A percentile compares a stretch with the other conserved stretches of the same genome.
These are phyloP conservation scores for Lentinula guzmanii DNA, from an alignment of 768 basidiomycete species.

Conservation along the genomic window DNA sequence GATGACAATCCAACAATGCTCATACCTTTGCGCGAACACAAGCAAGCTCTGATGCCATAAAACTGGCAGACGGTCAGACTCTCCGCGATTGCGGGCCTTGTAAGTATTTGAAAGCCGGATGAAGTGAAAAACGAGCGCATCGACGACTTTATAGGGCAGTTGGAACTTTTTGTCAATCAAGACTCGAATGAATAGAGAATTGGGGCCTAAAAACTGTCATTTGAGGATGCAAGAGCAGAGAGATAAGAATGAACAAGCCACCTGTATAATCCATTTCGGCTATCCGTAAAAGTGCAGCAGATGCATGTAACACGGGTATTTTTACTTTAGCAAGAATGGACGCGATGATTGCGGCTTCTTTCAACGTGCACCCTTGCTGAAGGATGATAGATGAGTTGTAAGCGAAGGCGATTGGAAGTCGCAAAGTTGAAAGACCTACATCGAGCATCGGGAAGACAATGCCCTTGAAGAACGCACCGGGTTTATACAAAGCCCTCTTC, in stretches of 20 bases:
- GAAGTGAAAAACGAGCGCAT: constrained; percentile 97
- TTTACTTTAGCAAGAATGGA: constrained; percentile 88
- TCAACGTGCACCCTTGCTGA: constrained; percentile 75
- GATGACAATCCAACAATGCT: constrained; percentile 9
- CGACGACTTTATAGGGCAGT: constrained; percentile 95
- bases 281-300: constrained; percentile 88
- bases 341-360: constrained; percentile 91
- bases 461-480: constrained; percentile 97
- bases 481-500: constrained; percentile 91
- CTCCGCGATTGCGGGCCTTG: constrained; percentile 64
- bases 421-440: constrained; percentile 37
- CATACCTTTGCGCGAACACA: constrained; percentile 86
- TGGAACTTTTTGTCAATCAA: constrained; percentile 97
- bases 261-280: constrained; percentile 97
- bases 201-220: constrained; percentile 54
- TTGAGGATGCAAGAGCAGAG: background rate
- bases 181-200: constrained; percentile 95
- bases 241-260: constrained; percentile 18
- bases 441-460: constrained; percentile 94
- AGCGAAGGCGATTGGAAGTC: background rate
- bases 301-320: constrained; percentile 94
- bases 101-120: constrained; percentile 92
- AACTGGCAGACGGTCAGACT: constrained; percentile 83
- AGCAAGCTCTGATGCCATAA: constrained; percentile 97
- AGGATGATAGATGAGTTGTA: background rate